Conservation (phyloP, 495 filamentous ascomycete genomes). For the Trichoderma virens region DNA sequence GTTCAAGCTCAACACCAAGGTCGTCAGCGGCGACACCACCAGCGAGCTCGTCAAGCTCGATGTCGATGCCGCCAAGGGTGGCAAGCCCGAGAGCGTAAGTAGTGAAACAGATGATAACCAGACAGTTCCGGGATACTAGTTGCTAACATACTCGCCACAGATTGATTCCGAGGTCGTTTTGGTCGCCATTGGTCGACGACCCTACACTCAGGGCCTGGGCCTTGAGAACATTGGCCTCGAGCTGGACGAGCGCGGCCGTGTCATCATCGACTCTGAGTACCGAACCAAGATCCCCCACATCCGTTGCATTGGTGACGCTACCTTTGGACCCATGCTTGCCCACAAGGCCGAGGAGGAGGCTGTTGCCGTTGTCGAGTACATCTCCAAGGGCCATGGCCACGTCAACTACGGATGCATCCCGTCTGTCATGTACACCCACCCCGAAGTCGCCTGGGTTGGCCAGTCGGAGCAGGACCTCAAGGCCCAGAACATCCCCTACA, state of each 20-base stretch:
- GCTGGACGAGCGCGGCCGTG: constrained; percentile 83
- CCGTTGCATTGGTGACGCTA: constrained; percentile 91
- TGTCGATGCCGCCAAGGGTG: constrained; percentile 90
- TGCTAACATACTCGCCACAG: constrained; percentile 34
- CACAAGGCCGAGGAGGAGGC: constrained; percentile 99
- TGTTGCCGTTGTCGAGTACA: constrained; percentile 89
- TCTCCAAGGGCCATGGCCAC: constrained; percentile 94
- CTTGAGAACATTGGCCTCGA: constrained; percentile 93
- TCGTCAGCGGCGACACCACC: constrained; percentile 72
- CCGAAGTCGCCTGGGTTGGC: constrained; percentile 97
- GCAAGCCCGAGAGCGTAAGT: constrained; percentile 81
- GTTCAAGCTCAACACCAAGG: constrained; percentile 97
- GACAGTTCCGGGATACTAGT: neutral
- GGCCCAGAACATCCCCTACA: constrained; percentile 81
- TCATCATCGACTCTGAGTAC: constrained; percentile 97
- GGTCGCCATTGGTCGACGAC: constrained; percentile 90
- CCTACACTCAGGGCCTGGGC: constrained; percentile 85
- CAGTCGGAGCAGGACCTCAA: constrained; percentile 97
- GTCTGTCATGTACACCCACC: constrained; percentile 98
- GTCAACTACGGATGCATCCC: constrained; percentile 99
- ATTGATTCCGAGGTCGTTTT: constrained; percentile 94
- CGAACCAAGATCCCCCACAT: constrained; percentile 96
- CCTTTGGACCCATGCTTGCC: constrained; percentile 97
- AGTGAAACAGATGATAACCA: constrained; percentile 2
- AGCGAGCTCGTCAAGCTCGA: constrained; percentile 68